Conservation (phyloP, 1,139 yeast genomes). For the Hemisphaericaspora subhashii region DNA sequence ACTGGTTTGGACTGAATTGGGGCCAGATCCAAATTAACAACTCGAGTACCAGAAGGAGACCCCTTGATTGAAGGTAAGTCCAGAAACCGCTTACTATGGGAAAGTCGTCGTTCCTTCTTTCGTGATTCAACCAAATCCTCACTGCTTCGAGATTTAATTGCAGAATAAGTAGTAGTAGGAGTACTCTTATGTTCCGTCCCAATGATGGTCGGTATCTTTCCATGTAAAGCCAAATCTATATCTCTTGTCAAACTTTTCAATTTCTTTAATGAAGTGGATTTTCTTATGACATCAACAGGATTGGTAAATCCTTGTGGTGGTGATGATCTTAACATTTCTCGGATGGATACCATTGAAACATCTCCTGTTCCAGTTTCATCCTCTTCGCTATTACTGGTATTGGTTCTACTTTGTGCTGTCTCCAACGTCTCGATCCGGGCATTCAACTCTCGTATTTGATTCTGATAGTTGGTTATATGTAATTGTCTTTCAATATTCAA, state of each 20-base stretch:
- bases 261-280: slow-evolving; percentile 26
- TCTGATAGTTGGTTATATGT: slow-evolving; percentile 38
- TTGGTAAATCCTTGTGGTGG: slow-evolving; percentile 24
- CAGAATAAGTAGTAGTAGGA: background rate
- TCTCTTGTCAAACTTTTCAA: slow-evolving; percentile 14
- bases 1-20: slow-evolving; percentile 6
- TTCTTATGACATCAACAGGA: slow-evolving; percentile 15
- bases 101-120: slow-evolving; percentile 9
- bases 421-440: slow-evolving; percentile 13
- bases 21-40: slow-evolving; percentile 3
- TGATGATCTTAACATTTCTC: slow-evolving; percentile 32
- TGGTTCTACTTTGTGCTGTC: background rate
- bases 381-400: background rate
- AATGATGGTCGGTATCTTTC: background rate
- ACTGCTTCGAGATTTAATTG: slow-evolving; percentile 1
- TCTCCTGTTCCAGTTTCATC: slow-evolving; percentile 16
- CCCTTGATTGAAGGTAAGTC: slow-evolving; percentile 16
- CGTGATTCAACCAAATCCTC: slow-evolving; percentile 3
- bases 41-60: slow-evolving; percentile 11
- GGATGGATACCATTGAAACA: slow-evolving; percentile 31
- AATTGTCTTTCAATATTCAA: slow-evolving; percentile 32
- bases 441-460: slow-evolving; percentile 27
- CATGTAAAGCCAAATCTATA: slow-evolving; percentile 10
- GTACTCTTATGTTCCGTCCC: background rate
- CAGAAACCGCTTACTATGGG: slow-evolving; percentile 14